These are phyloP conservation scores for Dendrocalamus sinicus DNA, from an alignment of 176 grass and related monocot species.

Conservation along the genomic window DNA sequence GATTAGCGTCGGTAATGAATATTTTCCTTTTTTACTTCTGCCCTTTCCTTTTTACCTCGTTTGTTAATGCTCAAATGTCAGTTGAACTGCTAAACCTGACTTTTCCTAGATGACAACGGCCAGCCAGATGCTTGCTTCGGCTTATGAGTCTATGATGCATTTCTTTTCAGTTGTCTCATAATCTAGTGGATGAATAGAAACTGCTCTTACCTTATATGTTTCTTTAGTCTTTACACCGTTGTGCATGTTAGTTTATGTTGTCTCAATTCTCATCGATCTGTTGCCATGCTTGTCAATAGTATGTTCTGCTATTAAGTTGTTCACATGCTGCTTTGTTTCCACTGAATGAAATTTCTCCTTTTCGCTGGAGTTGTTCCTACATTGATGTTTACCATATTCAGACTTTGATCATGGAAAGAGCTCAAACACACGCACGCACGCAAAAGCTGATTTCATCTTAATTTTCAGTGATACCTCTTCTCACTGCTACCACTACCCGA, in stretches of 20 bases:
- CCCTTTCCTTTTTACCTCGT: too few species aligned
- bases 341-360: not conserved
- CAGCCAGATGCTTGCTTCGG: not conserved
- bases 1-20: conserved; percentile 55
- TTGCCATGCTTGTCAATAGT: not conserved
- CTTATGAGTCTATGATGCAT: not conserved
- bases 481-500: not conserved
- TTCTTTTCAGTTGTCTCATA: not conserved
- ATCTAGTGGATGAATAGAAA: not conserved
- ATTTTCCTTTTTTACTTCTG: not conserved
- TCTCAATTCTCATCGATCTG: not conserved
- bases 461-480: not conserved
- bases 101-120: not conserved
- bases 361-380: not conserved
- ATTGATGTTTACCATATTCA: not conserved
- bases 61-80: not conserved
- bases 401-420: not conserved
- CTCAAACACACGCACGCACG: not conserved
- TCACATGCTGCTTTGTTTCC: not conserved
- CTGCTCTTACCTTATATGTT: not conserved
- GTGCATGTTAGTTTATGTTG: not conserved
- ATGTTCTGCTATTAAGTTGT: not conserved
- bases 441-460: not conserved
- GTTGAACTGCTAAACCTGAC: not conserved
- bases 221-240: not conserved